phyloP scores from a whole-genome alignment of 768 basidiomycete species.

The Boletus sensibilis region DNA sequence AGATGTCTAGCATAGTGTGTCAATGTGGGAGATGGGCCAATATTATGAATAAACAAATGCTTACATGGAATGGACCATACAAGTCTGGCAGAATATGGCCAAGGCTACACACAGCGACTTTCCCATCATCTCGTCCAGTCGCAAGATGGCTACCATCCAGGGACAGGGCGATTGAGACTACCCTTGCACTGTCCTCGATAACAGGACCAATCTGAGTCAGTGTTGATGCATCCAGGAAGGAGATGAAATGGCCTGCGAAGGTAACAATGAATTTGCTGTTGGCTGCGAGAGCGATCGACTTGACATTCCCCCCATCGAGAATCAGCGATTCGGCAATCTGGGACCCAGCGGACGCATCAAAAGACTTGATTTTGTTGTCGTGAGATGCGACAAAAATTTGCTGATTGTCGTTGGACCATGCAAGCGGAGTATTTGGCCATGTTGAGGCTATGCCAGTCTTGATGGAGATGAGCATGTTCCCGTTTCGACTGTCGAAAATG shows the following conservation, averaged over 20 bases:
- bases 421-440: not conserved
- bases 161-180: not conserved
- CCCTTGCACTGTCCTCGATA: accelerated
- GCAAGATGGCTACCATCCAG: not conserved
- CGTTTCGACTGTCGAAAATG: not conserved
- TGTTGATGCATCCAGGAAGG: not conserved
- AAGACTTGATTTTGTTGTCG: no score
- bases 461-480: not conserved
- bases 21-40: not conserved
- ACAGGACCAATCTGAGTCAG: not conserved
- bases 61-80: not conserved
- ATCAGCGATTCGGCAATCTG: no score
- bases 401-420: no score
- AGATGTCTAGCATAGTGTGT: not conserved
- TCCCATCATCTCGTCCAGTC: not conserved
- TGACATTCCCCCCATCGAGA: no score
- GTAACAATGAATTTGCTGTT: no score
- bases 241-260: not conserved
- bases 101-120: not conserved
- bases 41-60: not conserved
- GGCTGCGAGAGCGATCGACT: no score
- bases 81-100: not conserved
- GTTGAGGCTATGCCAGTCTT: not conserved
- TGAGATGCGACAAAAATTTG: no score
- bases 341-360: no score